phyloP scores from a whole-genome alignment of 2,329 filamentous ascomycete species.

The Penicillium sp. region DNA sequence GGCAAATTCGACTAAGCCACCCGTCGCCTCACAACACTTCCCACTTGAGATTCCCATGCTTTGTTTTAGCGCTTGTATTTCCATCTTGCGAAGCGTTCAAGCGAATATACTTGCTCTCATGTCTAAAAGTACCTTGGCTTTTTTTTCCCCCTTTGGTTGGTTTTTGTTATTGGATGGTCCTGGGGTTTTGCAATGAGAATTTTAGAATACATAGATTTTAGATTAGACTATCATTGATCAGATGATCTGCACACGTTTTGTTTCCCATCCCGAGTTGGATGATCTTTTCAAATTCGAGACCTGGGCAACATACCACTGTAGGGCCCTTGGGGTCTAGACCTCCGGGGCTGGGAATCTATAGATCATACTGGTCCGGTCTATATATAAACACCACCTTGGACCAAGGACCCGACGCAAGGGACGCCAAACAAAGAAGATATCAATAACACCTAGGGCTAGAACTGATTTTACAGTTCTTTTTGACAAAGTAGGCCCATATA shows the following conservation, averaged over 20 bases:
- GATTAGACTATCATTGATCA: conserved; percentile 7
- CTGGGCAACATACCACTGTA: no score
- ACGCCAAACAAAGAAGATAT: no score
- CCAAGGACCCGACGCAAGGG: no score
- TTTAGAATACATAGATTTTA: conserved; percentile 8
- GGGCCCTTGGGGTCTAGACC: no score
- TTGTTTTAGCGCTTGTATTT: conserved; percentile 14
- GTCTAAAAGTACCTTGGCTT: conserved; percentile 15
- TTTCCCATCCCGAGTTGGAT: background rate
- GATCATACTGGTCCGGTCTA: no score
- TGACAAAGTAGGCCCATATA: no score
- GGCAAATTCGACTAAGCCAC: conserved; percentile 27
- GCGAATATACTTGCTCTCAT: conserved; percentile 13
- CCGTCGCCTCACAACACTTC: background rate
- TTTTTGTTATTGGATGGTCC: background rate
- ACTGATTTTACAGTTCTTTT: no score
- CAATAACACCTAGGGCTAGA: no score
- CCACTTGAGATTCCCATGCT: conserved; percentile 4
- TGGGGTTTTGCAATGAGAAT: background rate
- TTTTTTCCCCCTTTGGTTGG: background rate
- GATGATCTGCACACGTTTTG: conserved; percentile 7
- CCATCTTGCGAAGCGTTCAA: conserved; percentile 19
- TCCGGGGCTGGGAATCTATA: no score
- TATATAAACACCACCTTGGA: no score
- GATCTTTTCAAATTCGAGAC: background rate